These are phyloP conservation scores for Trichosporon sp. DNA, from an alignment of 1,284 basidiomycete genomes.

Conservation along the genomic window DNA sequence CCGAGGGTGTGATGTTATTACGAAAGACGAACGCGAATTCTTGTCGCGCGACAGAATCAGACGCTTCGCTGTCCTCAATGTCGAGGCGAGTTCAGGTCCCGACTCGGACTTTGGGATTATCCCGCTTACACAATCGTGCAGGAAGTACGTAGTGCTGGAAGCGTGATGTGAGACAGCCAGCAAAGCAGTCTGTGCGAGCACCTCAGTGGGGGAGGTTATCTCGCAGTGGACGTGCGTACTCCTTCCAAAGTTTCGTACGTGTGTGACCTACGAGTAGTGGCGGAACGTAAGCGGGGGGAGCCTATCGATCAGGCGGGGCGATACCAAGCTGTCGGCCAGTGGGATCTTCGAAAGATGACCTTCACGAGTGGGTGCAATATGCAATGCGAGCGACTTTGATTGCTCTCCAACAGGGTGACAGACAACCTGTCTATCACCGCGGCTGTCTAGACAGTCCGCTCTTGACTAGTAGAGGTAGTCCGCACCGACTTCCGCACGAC, in stretches of 20 bases:
- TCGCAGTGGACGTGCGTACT: neutral
- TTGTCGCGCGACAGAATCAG: no score
- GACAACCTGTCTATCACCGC: no score
- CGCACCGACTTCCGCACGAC: no score
- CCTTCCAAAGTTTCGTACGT: neutral
- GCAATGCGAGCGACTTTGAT: no score
- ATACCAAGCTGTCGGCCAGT: no score
- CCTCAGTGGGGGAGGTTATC: neutral
- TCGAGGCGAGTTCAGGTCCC: neutral
- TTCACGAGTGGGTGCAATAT: no score
- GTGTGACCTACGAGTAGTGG: neutral
- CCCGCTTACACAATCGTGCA: neutral
- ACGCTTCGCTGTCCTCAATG: neutral
- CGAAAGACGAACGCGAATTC: neutral
- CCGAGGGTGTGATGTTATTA: neutral
- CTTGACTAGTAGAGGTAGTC: no score
- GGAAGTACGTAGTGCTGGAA: neutral
- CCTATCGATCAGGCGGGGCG: neutral
- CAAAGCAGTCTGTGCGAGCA: neutral
- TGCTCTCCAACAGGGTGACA: no score
- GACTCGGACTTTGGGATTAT: neutral
- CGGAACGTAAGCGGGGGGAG: neutral
- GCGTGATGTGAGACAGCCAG: neutral
- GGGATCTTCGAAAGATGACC: no score
- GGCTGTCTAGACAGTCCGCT: no score